Base-by-base conservation (phyloP, 805 yeast species). In the Candida argentea region DNA sequence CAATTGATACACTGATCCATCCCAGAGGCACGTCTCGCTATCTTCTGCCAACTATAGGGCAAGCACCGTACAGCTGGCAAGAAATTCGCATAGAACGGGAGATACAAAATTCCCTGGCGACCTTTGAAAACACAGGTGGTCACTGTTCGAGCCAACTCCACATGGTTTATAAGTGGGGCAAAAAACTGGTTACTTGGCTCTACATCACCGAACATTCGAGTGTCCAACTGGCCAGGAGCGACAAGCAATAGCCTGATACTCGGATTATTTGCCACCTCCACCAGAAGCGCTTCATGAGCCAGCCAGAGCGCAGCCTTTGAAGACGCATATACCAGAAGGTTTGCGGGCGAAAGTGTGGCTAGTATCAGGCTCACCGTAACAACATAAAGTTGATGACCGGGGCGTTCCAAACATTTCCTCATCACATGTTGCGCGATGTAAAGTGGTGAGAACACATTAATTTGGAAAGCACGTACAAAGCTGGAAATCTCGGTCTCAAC, bases 211-310 rank as follows among this genome's bases (percentile, higher is more conserved):
- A 71, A 71, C 76, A 71, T 68, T 6, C 39, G 43, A 1, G 72
- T 55, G 24, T 57, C 50, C 17, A 71, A 42, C 41, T 71, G 77
- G 2, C 78, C 78, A 0, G 76, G 73, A 3, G 57, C 34, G 5
- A 70, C 61, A 7, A 64, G 42, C 10, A 65, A 48, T 16, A 60
- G 35, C 4, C 58, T 39, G 3, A 69, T 40, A 2, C 29, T 27
- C 0, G 55, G 43, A 20, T 27, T 26, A 2, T 33, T 34, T 2
- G 25, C 26, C 5, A 58, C 29, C 34, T 71, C 78, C 24, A 54
- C 54, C 4, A 55, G 34, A 16, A 71, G 30, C 1, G 68, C 54
- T 36, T 70, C 75, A 35, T 67, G 64, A 6, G 65, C 35, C 37
- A 59, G 63, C 7, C 56, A 42, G 14, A 55, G 34, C 0, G 71